phyloP scores from a whole-genome alignment of 495 filamentous ascomycete species.

The Aspergillus wentii region DNA sequence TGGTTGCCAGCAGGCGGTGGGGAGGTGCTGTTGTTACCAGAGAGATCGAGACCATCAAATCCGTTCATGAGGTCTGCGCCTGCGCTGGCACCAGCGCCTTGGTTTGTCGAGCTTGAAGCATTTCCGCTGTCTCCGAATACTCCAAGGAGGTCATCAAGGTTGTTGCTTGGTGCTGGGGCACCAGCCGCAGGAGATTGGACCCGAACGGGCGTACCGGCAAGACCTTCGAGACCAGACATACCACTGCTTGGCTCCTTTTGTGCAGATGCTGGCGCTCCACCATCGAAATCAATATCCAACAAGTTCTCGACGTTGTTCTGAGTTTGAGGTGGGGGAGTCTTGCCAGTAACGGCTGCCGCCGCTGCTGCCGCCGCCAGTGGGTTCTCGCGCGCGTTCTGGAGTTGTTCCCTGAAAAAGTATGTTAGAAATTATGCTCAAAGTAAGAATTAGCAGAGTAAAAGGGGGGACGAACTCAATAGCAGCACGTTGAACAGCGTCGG shows the following conservation, averaged over 20 bases:
- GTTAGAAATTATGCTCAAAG: constrained; percentile 8
- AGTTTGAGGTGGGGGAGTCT: constrained; percentile 38
- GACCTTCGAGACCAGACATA: constrained; percentile 64
- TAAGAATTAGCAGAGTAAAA: not conserved
- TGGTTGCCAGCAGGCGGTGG: constrained; percentile 21
- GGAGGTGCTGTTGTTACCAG: constrained; percentile 33
- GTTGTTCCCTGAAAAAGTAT: constrained; percentile 57
- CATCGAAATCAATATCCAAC: constrained; percentile 97
- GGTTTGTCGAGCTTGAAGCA: constrained; percentile 23
- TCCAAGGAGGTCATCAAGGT: constrained; percentile 87
- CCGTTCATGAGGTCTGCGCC: constrained; percentile 72
- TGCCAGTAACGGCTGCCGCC: constrained; percentile 59
- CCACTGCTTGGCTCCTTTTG: constrained; percentile 63
- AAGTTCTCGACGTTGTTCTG: constrained; percentile 90
- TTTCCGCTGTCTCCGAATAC: constrained; percentile 55
- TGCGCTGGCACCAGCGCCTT: constrained; percentile 15
- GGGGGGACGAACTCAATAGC: constrained; percentile 72
- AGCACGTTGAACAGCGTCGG: constrained; percentile 89
- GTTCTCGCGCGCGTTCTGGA: constrained; percentile 87
- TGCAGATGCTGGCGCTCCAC: constrained; percentile 81
- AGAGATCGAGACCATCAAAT: constrained; percentile 74
- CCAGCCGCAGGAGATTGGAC: constrained; percentile 56
- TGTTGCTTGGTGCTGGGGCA: constrained; percentile 50
- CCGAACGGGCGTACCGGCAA: constrained; percentile 77
- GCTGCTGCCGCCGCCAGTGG: constrained; percentile 84